phyloP scores from a whole-genome alignment of 495 filamentous ascomycete species.

The Penicillium crystallinum region DNA sequence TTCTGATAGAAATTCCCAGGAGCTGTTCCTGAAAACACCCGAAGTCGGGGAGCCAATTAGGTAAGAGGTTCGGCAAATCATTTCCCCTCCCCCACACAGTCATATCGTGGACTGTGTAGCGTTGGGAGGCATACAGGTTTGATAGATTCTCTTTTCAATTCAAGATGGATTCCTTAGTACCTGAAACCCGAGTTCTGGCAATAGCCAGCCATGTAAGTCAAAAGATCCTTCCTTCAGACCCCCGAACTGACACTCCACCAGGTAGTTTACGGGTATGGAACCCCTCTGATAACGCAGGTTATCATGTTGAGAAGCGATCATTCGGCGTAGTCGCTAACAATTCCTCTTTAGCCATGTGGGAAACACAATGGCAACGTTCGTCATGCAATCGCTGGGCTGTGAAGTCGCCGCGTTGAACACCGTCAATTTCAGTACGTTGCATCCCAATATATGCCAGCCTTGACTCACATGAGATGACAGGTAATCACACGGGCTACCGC shows the following conservation, averaged over 20 bases:
- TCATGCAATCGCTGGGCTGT: slow-evolving; percentile 87
- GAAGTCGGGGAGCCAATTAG: slow-evolving; percentile 17
- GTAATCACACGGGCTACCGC: slow-evolving; percentile 88
- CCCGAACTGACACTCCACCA: slow-evolving; percentile 32
- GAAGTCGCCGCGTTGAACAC: slow-evolving; percentile 92
- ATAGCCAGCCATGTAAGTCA: slow-evolving; percentile 93
- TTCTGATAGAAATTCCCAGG: not conserved
- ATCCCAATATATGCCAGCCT: not conserved
- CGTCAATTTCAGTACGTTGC: slow-evolving; percentile 80
- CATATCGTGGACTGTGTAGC: not conserved
- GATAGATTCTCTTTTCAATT: slow-evolving; percentile 1
- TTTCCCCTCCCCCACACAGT: not conserved
- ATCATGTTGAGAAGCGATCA: slow-evolving; percentile 11
- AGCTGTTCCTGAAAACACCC: too few species aligned
- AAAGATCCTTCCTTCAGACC: not conserved
- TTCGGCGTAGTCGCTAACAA: slow-evolving; percentile 11
- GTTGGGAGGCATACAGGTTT: too few species aligned
- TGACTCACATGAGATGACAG: slow-evolving; percentile 37
- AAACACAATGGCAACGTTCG: slow-evolving; percentile 90
- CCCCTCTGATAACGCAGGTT: not conserved
- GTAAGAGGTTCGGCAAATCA: slow-evolving; percentile 14
- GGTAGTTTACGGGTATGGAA: slow-evolving; percentile 73
- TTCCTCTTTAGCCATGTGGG: slow-evolving; percentile 72
- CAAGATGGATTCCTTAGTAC: slow-evolving; percentile 46
- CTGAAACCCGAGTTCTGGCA: slow-evolving; percentile 83